Evolutionary conservation across 2,329 filamentous ascomycete genomes (phyloP), one percentile per base, ranked within the genome.

Genomic region (Endothia cerciana): DNA sequence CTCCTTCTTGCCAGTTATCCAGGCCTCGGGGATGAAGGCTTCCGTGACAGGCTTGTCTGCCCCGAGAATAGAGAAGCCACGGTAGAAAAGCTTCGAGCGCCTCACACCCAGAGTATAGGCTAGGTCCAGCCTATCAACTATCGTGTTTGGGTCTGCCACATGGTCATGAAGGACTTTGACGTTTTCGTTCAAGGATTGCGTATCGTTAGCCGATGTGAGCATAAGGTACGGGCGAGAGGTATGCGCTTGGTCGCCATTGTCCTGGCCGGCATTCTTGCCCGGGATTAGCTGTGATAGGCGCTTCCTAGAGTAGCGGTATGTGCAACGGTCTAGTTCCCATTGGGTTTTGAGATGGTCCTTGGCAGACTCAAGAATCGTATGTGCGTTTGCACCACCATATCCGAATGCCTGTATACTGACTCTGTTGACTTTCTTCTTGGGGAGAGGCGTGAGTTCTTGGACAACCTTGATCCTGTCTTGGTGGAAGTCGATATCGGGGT

Each of bases 401-500:
- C 65, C 65, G 3, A 66, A 66, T 4, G 49, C 43, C 3, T 66
- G 64, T 13, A 66, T 19, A 33, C 65, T 66, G 15, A 61, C 65
- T 17, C 65, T 22, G 13, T 30, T 47, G 13, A 61, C 51, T 43
- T 58, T 58, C 2, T 62, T 61, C 10, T 28, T 22, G 5, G 64
- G 64, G 51, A 61, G 63, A 45, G 4, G 30, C 7, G 55, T 15
- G 1, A 13, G 19, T 38, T 63, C 64, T 10, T 49, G 64, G 3
- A 53, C 60, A 7, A 66, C 69, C 49, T 75, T 62, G 8, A 77
- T 71, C 33, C 69, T 66, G 5, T 55, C 63, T 36, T 72, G 74
- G n/a, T 70, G 72, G 1, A 72, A 74, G 11, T 72, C 61, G 1
- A 82, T 73, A 6, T 68, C 70, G 0, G 76, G 75, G 59, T 78